Evolutionary conservation across 345 rosid species (phyloP), one percentile per base, ranked within the genome.

Genomic region (Heritiera littoralis): DNA sequence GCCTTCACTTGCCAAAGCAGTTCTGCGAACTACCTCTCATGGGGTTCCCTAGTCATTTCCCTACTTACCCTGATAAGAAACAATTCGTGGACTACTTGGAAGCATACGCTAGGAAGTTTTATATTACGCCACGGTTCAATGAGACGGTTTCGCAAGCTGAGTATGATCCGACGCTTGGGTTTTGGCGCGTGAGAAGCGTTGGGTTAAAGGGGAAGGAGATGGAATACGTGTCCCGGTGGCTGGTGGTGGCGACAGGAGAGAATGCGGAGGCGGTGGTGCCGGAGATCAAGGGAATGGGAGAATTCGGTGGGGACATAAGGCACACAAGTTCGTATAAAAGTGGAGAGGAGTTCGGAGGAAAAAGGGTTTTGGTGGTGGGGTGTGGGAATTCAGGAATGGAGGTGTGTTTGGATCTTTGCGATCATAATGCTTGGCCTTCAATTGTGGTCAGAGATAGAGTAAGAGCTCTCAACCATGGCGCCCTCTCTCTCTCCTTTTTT

Each of bases 371-470:
- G 81, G 99, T 94, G 14, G 98, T 96, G 28, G 98, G 99, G 1
- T 96, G 98, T 85, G 98, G 99, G 43, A 94, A 96, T 83, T 96
- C 98, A 9, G 98, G 99, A 41, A 94, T 96, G 99, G 97, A 96
- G 89, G 97, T 94, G 59, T 91, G 99, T 83, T 88, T 94, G 91
- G 99, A 96, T 87, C 97, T 96, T 40, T 91, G 94, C 89, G 86
- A 90, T 68, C 86, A 90, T 61, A 85, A 83, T 86, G 97, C 97
- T 69, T 74, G 30, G 67, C 97, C 98, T 48, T 94, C 97, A 41
- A 89, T 96, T 30, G 98, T 91, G 56, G 98, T 96, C 74, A 89
- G 99, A 87, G 97, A 86, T 80, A 83, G 94, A 73, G 98, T 96
- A 83, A 91, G 91, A 79, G 64, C 28, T 59, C 55, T 77, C 11